Evolutionary conservation across 768 basidiomycete species (phyloP).

Genomic region (Boletus vinaceobasis): DNA sequence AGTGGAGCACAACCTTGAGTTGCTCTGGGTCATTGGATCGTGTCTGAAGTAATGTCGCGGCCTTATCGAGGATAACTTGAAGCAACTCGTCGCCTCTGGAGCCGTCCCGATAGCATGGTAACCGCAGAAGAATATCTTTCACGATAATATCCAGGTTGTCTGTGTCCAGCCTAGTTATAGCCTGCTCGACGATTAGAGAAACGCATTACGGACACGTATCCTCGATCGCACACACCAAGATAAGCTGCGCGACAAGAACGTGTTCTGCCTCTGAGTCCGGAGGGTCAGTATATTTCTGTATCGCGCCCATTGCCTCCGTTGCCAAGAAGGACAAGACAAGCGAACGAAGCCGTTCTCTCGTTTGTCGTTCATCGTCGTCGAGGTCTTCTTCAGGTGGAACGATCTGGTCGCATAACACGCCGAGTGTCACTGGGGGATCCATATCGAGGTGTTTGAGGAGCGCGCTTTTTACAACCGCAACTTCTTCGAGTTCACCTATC

Average conservation of each 20-base stretch:
- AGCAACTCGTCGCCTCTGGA: slow-evolving; percentile 40
- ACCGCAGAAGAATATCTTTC: slow-evolving; percentile 48
- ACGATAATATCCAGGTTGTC: slow-evolving; percentile 46
- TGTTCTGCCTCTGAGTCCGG: slow-evolving; percentile 45
- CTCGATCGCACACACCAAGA: slow-evolving; percentile 38
- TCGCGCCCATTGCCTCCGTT: slow-evolving; percentile 45
- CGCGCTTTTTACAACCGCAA: slow-evolving; percentile 56
- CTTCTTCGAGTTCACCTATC: slow-evolving; percentile 64
- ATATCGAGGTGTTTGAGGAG: slow-evolving; percentile 61
- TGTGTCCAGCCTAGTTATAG: slow-evolving; percentile 42
- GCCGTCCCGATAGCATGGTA: slow-evolving; percentile 42
- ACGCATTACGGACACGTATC: neutral
- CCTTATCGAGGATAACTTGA: slow-evolving; percentile 37
- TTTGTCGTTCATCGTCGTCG: slow-evolving; percentile 57
- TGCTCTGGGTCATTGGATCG: slow-evolving; percentile 29
- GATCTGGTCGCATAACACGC: slow-evolving; percentile 69
- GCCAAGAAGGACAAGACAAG: slow-evolving; percentile 61
- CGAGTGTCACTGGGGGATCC: slow-evolving; percentile 56
- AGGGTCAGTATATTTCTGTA: slow-evolving; percentile 43
- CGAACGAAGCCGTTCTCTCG: slow-evolving; percentile 53
- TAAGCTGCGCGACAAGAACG: slow-evolving; percentile 44
- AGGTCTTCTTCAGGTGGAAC: slow-evolving; percentile 45
- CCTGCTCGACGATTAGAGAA: slow-evolving; percentile 35
- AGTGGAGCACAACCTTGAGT: slow-evolving; percentile 39
- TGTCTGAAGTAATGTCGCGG: slow-evolving; percentile 31